Percentiles rank a stretch among this genome's conserved stretches.
phyloP scores from a whole-genome alignment of 495 filamentous ascomycete species.

The Podospora comata region DNA sequence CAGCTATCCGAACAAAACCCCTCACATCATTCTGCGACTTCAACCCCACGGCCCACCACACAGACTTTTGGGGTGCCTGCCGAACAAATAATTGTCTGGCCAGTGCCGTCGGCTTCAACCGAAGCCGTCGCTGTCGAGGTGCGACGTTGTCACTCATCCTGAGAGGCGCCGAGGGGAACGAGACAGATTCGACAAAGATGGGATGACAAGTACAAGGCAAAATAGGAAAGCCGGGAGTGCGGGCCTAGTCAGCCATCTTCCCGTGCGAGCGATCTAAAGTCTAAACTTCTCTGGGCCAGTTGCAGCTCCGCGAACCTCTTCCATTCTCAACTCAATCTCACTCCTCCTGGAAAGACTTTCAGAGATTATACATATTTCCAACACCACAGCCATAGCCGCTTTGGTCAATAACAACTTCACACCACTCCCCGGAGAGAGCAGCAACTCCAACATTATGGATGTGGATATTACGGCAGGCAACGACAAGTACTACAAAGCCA shows the following conservation, averaged over 20 bases:
- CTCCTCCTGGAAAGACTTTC: background rate
- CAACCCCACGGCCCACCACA: background rate
- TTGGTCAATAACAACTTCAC: too few species aligned
- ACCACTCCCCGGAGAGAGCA: background rate
- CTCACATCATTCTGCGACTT: background rate
- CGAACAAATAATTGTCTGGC: background rate
- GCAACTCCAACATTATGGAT: background rate
- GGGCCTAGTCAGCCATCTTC: background rate
- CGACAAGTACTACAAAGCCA: background rate
- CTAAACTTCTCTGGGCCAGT: background rate
- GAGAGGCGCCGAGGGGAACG: background rate
- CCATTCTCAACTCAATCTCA: background rate
- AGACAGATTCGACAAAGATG: background rate
- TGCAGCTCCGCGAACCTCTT: background rate
- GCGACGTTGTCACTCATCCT: background rate
- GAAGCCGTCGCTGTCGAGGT: background rate
- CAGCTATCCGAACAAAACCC: background rate
- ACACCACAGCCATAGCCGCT: too few species aligned
- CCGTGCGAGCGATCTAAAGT: background rate
- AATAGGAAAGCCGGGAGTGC: background rate
- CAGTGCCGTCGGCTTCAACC: conserved; percentile 2
- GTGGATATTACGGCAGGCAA: background rate
- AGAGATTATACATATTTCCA: too few species aligned
- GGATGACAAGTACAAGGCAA: background rate
- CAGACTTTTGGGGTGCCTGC: conserved; percentile 4